phyloP scores from a whole-genome alignment of 1,284 basidiomycete genomes.

The Amylostereum areolatum region DNA sequence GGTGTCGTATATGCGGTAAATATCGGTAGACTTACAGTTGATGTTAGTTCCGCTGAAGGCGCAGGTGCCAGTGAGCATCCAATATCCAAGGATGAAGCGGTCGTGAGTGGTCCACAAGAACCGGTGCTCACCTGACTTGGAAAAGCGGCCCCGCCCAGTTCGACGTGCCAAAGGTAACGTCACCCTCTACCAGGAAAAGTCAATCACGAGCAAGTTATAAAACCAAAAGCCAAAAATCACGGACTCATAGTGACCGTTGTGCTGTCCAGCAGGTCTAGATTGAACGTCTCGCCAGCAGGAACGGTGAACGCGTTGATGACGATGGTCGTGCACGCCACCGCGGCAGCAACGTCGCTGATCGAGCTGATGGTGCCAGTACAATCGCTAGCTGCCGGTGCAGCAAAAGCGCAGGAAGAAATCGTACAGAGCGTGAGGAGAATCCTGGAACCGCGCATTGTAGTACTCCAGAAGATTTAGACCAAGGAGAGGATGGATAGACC shows the following conservation, averaged over 20 bases:
- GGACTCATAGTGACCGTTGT: conserved; percentile 32
- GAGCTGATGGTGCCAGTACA: conserved; percentile 39
- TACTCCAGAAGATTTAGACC: too few species aligned
- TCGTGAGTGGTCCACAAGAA: background rate
- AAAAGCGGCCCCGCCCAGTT: conserved; percentile 29
- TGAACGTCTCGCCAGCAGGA: conserved; percentile 25
- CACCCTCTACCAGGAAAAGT: conserved; percentile 16
- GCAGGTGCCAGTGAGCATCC: too few species aligned
- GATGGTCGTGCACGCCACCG: conserved; percentile 40
- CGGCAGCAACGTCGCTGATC: conserved; percentile 33
- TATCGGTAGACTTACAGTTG: conserved; percentile 13
- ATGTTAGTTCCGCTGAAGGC: conserved; percentile 19
- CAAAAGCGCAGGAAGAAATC: background rate
- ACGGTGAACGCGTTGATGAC: conserved; percentile 39
- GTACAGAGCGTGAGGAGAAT: too few species aligned
- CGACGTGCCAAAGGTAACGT: conserved; percentile 25
- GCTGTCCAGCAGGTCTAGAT: conserved; percentile 19
- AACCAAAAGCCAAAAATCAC: conserved; percentile 7
- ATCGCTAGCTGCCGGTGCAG: background rate
- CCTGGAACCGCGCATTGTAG: too few species aligned
- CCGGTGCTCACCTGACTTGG: conserved; percentile 15
- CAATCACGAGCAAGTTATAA: background rate
- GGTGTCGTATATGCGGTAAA: background rate
- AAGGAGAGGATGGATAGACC: too few species aligned
- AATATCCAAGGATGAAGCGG: background rate